Percentiles rank a stretch among this genome's conserved stretches.
These are phyloP conservation scores for Rhodofomes roseus DNA, from an alignment of 1,284 basidiomycete species.

Conservation along the genomic window DNA sequence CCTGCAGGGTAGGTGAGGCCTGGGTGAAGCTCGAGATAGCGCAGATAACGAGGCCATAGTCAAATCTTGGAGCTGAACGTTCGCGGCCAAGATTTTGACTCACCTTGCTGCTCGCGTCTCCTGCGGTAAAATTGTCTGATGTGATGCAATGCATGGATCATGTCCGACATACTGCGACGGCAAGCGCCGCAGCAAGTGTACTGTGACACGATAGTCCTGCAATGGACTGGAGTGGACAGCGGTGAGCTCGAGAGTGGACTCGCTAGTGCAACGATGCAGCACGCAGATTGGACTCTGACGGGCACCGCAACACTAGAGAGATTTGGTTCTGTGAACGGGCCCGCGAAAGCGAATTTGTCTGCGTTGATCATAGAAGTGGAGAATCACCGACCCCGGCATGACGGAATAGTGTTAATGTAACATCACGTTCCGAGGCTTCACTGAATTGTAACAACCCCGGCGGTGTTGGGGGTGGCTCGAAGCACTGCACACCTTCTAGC, in stretches of 20 bases:
- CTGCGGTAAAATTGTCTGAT: neutral
- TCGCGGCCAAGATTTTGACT: neutral
- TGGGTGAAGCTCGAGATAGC: neutral
- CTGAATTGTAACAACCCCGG: too few species aligned
- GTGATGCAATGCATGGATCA: neutral
- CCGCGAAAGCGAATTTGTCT: neutral
- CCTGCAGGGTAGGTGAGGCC: neutral
- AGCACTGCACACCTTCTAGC: too few species aligned
- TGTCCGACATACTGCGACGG: neutral
- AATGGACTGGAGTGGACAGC: neutral
- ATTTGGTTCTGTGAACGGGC: neutral
- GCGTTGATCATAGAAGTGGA: neutral
- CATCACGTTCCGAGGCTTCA: too few species aligned
- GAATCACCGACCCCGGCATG: neutral
- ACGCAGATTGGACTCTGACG: too few species aligned
- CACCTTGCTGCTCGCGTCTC: neutral
- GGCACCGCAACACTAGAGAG: neutral
- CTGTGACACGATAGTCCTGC: neutral
- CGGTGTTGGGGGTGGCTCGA: too few species aligned
- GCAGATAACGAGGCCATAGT: neutral
- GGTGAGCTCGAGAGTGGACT: neutral
- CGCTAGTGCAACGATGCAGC: neutral
- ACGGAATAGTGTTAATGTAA: neutral
- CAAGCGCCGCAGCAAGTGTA: neutral
- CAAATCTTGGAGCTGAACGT: neutral